Base-by-base conservation (phyloP, 1,284 basidiomycete genomes). In the Melampsora larici-populina region DNA sequence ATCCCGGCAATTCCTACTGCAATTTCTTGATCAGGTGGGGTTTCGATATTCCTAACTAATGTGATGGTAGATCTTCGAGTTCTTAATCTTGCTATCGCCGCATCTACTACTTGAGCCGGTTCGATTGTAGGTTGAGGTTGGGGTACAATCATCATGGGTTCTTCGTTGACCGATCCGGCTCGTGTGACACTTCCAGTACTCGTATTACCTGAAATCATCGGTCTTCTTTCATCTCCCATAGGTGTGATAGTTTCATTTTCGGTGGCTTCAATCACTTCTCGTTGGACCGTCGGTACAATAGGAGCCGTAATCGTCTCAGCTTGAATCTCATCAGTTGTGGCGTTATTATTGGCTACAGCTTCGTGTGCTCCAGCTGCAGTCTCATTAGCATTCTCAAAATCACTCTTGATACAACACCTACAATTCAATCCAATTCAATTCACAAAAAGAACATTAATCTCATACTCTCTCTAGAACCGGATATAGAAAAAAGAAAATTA, bases 51-150 rank as follows among this genome's bases (percentile, higher is more conserved):
- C 15, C 55, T 51, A 2, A 40, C 65, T 24, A 58, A 58, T 0
- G 33, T 36, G n/a, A 26, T 58, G 49, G 64, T 65, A 48, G 13
- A 46, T 48, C 18, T 40, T 24, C 40, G 43, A 7, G 64, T 48
- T 43, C 73, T 31, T n/a, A 76, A 65, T 26, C 73, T 48, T 26
- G 65, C 73, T n/a, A 76, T 76, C 21, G 73, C 73, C 26, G 73
- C 73, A 62, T 76, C 73, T 18, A 76, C 66, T 48, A 76, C 26
- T 40, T 29, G n/a, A 1, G 55, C 55, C 17, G 55, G 55, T 29
- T 58, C 55, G 0, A 29, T n/a, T 24, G 29, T 8, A 2, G 55
- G 21, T 58, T 6, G 1, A 4, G 55, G n/a, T 58, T 24, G n/a
- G 6, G 55, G 17, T 4, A 58, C 55, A 13, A 58, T 58, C 17